Evolutionary conservation across 345 rosid genomes (phyloP).

Genomic region (Brassica carinata): DNA sequence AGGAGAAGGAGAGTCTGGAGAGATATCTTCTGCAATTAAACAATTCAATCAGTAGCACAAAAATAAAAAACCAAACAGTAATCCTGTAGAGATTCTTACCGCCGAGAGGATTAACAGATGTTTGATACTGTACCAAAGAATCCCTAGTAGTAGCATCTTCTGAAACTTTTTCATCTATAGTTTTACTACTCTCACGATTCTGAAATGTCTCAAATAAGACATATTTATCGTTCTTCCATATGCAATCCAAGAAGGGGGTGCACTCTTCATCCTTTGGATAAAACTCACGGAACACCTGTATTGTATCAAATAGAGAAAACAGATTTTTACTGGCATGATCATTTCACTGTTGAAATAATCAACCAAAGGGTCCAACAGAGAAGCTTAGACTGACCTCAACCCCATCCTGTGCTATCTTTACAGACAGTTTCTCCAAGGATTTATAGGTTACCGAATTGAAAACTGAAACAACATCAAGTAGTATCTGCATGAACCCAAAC

Average conservation of each 20-base stretch:
- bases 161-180: conserved; percentile 33
- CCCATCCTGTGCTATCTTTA: conserved; percentile 68
- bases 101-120: conserved; percentile 57
- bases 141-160: conserved; percentile 39
- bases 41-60: conserved; percentile 4
- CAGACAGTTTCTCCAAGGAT: conserved; percentile 72
- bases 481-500: conserved; percentile 52
- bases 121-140: conserved; percentile 50
- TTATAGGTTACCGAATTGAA: conserved; percentile 67
- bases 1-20: not conserved
- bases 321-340: conserved; percentile 2
- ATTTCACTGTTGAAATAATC: not conserved
- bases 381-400: conserved; percentile 60
- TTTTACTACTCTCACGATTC: conserved; percentile 39
- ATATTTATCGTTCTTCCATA: conserved; percentile 67
- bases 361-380: conserved; percentile 13
- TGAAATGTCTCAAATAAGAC: conserved; percentile 54
- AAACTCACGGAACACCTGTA: conserved; percentile 72
- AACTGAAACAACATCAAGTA: conserved; percentile 67
- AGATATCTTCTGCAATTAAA: conserved; percentile 21
- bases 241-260: conserved; percentile 53
- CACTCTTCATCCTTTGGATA: conserved; percentile 59
- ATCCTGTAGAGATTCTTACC: conserved; percentile 47
- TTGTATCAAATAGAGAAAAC: not conserved
- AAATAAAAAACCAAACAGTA: not conserved